Conservation (phyloP, 441 rosid genomes). For the Rhodomyrtus psidioides region DNA sequence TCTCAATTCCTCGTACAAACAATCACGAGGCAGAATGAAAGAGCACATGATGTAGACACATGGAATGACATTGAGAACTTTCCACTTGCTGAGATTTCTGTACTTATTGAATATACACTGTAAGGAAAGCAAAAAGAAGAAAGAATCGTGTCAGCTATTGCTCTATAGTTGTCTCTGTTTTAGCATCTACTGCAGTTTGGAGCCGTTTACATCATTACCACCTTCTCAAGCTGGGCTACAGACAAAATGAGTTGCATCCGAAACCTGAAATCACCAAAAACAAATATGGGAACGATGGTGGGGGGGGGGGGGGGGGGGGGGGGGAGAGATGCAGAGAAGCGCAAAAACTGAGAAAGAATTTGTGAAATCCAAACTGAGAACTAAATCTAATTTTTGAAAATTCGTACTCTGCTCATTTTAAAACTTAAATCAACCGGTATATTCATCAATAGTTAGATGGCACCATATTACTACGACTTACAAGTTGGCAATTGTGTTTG, state of each 20-base stretch:
- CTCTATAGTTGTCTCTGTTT: not conserved
- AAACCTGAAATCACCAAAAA: not conserved
- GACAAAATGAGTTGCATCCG: not conserved
- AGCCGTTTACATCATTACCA: not conserved
- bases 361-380: not conserved
- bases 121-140: not conserved
- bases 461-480: constrained; percentile 21
- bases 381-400: not conserved
- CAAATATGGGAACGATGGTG: not conserved
- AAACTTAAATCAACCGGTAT: not conserved
- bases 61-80: not conserved
- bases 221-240: not conserved
- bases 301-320: not conserved
- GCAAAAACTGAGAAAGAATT: not conserved
- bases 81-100: not conserved
- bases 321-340: not conserved
- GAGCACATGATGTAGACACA: not conserved
- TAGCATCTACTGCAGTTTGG: not conserved
- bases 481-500: constrained; percentile 11
- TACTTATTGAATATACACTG: not conserved
- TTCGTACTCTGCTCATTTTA: not conserved
- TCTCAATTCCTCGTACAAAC: not conserved
- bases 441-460: not conserved
- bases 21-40: not conserved
- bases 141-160: not conserved